Base-by-base conservation (phyloP, 805 yeast genomes). In the Lipomyces japonicus region DNA sequence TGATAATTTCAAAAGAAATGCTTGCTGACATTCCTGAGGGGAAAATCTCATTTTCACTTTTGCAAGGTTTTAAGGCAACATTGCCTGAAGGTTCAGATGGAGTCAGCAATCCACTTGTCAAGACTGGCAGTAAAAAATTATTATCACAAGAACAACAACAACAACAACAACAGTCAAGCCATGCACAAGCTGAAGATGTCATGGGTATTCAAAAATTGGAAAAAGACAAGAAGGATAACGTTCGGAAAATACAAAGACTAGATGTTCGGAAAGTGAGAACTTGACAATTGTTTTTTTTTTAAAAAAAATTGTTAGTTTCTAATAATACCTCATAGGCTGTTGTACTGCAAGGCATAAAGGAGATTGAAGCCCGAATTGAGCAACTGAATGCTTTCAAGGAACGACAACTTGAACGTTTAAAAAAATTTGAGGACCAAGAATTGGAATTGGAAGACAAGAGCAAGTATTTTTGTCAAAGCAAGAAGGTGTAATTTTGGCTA, bases 51-150 rank as follows among this genome's bases (percentile, higher is more conserved):
- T 78, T 77, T 55, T 78, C 88, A 2, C 66, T 84, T 21, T 82
- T 76, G 60, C 90, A 84, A 65, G 89, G 90, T 1, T 82, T 84
- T 62, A 73, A 74, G 59, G 86, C 87, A 3, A 70, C 78, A 0
- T 16, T 52, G 39, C 58, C 58, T 2, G 57, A 52, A 12, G 31
- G 37, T 44, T 37, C 23, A 36, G 25, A 41, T 35, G 32, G 39
- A 37, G 28, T 39, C 56, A 9, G 39, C 32, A 28, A 14, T 10
- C 12, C 32, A 28, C 12, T 10, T 28, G 14, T 10, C 39, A 10
- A 36, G 23, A n/a, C 16, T 36, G 23, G 39, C 39, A 10, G 14
- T 9, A n/a, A 36, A 36, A 36, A n/a, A n/a, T 28, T 14, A 28
- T n/a, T n/a, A n/a, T n/a, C n/a, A n/a, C n/a, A n/a, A n/a, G n/a